Base-by-base conservation (phyloP, 1,284 basidiomycete species). In the Meira nashicola region DNA sequence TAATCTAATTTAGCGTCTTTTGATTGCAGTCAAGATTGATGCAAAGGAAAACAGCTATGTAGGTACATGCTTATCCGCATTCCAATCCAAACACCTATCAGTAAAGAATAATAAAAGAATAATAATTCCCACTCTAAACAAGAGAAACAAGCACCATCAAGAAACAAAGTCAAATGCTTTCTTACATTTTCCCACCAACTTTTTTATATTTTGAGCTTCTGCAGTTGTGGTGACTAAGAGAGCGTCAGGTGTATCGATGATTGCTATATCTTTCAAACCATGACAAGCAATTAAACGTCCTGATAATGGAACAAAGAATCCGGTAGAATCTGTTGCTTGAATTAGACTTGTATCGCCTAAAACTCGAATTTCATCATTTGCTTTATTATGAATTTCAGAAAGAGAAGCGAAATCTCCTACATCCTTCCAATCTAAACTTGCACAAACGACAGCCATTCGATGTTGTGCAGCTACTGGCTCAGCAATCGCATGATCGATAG, bases 191-290 rank as follows among this genome's bases (percentile, higher is more conserved):
- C 59, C 66, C 1, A 77, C 74, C 46, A 77, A 69, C 64, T 74
- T 75, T 65, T 77, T 77, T 39, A 77, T 71, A 48, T 77, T 73
- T 54, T 77, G 74, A 21, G 60, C 65, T 33, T 73, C 59, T 1
- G 73, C 73, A 21, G 69, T 62, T 1, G 73, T 75, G 7, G 74
- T 77, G 49, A 77, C 63, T 15, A 77, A 56, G 15, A 77, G 57
- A 28, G 74, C 74, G 55, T 77, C 73, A 12, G 71, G 73, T 17
- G 73, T 75, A 39, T 75, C 74, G 17, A 77, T 70, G 12, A 77
- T 58, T 6, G 75, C 74, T 0, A 77, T 73, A 38, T 77, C 74
- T 60, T 77, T 73, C 15, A 77, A 68, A 60, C 74, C 74, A 37
- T 74, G 46, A 51, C 73, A 75, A 5, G 73, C 74, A n/a, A 77